A percentile compares a stretch with the other conserved stretches of the same genome.
Evolutionary conservation across 1,139 yeast genomes (phyloP).

Genomic region (Geotrichum klebahnii): DNA sequence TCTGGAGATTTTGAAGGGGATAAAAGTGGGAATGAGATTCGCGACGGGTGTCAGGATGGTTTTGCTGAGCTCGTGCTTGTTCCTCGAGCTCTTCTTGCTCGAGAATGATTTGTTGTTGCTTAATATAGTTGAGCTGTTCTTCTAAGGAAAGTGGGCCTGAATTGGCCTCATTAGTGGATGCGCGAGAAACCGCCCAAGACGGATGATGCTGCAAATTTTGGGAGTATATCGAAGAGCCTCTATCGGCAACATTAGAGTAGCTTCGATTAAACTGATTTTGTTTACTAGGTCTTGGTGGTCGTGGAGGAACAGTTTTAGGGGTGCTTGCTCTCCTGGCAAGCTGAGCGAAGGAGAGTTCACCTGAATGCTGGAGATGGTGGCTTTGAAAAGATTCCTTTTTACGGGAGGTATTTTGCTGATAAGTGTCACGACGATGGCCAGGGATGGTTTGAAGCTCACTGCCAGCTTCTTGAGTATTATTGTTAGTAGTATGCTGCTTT

Average conservation of each 20-base stretch:
- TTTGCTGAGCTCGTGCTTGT: neutral
- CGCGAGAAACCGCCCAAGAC: neutral
- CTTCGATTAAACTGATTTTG: neutral
- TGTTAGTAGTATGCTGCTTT: no score
- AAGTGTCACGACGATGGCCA: no score
- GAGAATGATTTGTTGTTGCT: conserved; percentile 16
- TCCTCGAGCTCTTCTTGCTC: conserved; percentile 13
- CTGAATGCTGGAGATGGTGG: no score
- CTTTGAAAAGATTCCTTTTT: no score
- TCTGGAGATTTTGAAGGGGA: neutral
- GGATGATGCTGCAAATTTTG: neutral
- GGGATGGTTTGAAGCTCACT: no score
- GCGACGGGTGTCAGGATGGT: neutral
- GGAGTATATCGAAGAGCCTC: neutral
- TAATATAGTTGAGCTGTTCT: conserved; percentile 18
- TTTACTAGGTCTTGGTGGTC: neutral
- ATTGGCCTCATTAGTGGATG: neutral
- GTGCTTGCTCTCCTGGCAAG: no score
- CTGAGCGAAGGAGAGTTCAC: no score
- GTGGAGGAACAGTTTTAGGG: no score
- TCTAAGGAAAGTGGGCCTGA: conserved; percentile 8
- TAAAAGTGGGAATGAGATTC: conserved; percentile 1
- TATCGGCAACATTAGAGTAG: neutral
- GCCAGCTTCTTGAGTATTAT: no score
- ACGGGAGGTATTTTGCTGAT: no score